These are phyloP conservation scores for Letharia columbiana DNA, from an alignment of 495 filamentous ascomycete genomes.

Conservation along the genomic window DNA sequence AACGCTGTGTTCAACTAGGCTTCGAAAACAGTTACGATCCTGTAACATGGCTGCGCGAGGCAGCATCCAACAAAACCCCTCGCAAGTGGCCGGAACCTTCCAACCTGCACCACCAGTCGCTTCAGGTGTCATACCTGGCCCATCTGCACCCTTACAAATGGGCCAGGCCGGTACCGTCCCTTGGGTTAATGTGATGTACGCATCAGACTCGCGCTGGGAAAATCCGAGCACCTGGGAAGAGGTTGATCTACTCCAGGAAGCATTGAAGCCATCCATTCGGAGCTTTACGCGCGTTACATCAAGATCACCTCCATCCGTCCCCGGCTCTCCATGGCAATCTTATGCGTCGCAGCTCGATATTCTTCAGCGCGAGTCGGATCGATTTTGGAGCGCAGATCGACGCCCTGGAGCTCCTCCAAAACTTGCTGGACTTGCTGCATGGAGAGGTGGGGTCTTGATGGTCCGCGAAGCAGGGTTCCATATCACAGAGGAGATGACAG, in stretches of 20 bases:
- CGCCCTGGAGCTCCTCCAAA: conserved; percentile 5
- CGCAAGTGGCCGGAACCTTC: neutral
- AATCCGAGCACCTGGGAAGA: neutral
- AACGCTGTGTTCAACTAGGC: neutral
- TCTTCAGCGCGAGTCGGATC: conserved; percentile 3
- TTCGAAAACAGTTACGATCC: neutral
- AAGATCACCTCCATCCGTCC: neutral
- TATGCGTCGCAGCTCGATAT: neutral
- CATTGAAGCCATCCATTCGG: neutral
- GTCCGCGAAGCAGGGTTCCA: neutral
- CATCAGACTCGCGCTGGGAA: neutral
- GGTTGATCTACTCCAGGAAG: neutral
- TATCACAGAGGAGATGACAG: neutral
- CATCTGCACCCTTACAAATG: neutral
- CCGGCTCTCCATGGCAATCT: neutral
- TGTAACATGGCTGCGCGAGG: neutral
- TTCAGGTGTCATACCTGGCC: neutral
- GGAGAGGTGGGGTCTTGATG: conserved; percentile 1
- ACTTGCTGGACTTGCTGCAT: neutral
- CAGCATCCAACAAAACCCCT: neutral
- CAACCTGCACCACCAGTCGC: neutral
- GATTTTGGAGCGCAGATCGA: neutral
- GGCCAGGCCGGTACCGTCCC: neutral
- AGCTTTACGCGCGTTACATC: neutral
- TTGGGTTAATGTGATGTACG: neutral